A percentile compares a stretch with the other conserved stretches of the same genome.
Evolutionary conservation across 2,329 filamentous ascomycete genomes (phyloP).

Genomic region (Rutstroemia sp.): DNA sequence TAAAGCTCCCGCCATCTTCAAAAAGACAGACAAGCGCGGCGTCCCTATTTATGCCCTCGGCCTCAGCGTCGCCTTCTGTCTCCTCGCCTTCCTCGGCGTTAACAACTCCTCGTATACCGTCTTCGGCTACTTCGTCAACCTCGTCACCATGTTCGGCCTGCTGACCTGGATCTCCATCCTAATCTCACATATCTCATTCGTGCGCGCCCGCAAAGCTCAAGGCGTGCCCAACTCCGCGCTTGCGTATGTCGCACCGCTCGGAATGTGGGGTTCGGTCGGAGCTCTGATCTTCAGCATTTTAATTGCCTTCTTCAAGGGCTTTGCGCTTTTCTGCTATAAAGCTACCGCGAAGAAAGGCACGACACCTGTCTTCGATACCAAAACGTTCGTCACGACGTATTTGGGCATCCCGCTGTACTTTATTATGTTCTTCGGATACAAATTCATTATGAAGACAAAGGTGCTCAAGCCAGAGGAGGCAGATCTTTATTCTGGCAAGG

Average conservation of each 20-base stretch:
- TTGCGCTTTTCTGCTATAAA: constrained; percentile 52
- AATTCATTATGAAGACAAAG: constrained; percentile 37
- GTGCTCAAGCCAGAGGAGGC: constrained; percentile 41
- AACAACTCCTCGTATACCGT: constrained; percentile 54
- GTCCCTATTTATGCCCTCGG: constrained; percentile 44
- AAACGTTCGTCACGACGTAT: constrained; percentile 59
- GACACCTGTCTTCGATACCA: constrained; percentile 51
- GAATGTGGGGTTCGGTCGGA: constrained; percentile 60
- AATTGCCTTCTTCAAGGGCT: constrained; percentile 80
- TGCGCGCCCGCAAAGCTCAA: constrained; percentile 56
- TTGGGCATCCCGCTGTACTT: constrained; percentile 57
- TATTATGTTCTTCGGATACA: constrained; percentile 50
- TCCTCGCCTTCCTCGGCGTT: constrained; percentile 58
- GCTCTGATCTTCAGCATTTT: constrained; percentile 65
- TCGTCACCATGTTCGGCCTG: constrained; percentile 40
- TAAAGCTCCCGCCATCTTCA: constrained; percentile 57
- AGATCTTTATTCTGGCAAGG: constrained; percentile 53
- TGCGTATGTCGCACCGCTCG: constrained; percentile 64
- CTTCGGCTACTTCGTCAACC: constrained; percentile 65
- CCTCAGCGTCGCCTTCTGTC: constrained; percentile 43
- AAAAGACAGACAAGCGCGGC: constrained; percentile 45
- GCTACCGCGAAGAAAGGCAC: constrained; percentile 32
- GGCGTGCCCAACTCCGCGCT: constrained; percentile 47
- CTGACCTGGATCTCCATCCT: constrained; percentile 30
- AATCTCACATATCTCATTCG: constrained; percentile 65